Base-by-base conservation (phyloP, 805 yeast genomes). In the Yueomyces sp. region DNA sequence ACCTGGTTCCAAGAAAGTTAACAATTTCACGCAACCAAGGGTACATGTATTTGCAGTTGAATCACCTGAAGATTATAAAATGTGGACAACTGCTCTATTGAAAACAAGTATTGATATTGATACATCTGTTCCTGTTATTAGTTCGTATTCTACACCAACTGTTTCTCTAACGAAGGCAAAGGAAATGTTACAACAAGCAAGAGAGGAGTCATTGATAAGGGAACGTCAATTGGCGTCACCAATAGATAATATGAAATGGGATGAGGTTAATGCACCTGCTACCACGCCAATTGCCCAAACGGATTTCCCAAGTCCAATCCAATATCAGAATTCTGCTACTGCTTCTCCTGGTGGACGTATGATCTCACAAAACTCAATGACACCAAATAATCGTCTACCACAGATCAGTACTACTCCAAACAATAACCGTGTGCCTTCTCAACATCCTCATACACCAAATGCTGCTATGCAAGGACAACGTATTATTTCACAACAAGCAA, bases 41-140 rank as follows among this genome's bases (percentile, higher is more conserved):
- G 84, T 87, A 5, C 98, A 92, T 56, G 92, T 82, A 62, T 92
- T 92, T 71, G 96, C 97, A 0, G 96, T 90, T 39, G 96, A 92
- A 41, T 73, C 85, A 0, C 76, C 72, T 45, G 95, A 86, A 41
- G 97, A 90, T 49, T 83, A 90, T 95, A 73, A 95, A 57, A 74
- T 73, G 2, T 92, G 99, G 99, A 79, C 88, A 78, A 83, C 87
- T 43, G 94, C 96, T 0, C 68, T 92, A 47, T 85, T 88, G 77
- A 86, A 88, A 47, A 94, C 97, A 0, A 92, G 97, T 0, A 94
- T 92, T 53, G 99, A 92, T 58, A 72, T 94, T 44, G 98, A 92
- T 64, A 96, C 92, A 45, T 64, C 84, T 2, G 85, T 84, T 11
- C 96, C 98, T 1, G 92, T 86, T 2, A 81, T 88, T 7, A 82